Evolutionary conservation across 345 rosid genomes (phyloP), one percentile per base, ranked within the genome.

Genomic region (Bruguiera sexangula): DNA sequence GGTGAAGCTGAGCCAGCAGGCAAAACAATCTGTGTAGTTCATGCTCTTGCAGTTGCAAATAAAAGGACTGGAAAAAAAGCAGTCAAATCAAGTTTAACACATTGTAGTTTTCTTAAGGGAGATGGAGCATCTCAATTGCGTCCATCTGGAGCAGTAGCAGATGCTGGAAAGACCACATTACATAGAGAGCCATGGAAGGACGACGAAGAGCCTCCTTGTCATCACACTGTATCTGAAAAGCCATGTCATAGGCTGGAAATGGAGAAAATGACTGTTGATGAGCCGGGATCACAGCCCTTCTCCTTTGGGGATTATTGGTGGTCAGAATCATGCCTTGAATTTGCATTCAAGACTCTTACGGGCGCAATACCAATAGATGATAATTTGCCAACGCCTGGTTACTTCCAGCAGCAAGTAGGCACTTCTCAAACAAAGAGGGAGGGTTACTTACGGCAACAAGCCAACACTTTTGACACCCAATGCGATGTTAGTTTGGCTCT

Each of bases 291-390:
- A 43, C 55, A 18, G 22, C 53, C 55, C 36, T 55, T 73, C 69
- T 46, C 84, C 26, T 71, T 54, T 32, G 73, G 60, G 29, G 80
- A 72, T 51, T 76, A 62, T 69, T 85, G 88, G 87, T 74, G 86
- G 85, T 74, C 81, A 32, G 81, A 79, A 46, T 85, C 85, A 3
- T 70, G 82, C 69, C 80, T 80, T 13, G 62, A 81, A 66, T 85
- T 78, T 59, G 79, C 93, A 55, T 81, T 78, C 76, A 85, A 82
- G 82, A 85, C 87, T 57, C 74, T 81, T 68, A 72, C 82, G 24
- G 84, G 72, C 43, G 58, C 80, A 55, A 57, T 60, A 27, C 74
- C 76, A 8, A 30, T 67, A n/a, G 83, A 80, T 21, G 80, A 81
- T 31, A 73, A 76, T 71, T 73, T 81, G 6, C 67, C 67, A 66